Percentiles rank a stretch among this genome's conserved stretches.
Conservation (phyloP, 192 early-diverging fungal species). For the Umbelopsis sp. region DNA sequence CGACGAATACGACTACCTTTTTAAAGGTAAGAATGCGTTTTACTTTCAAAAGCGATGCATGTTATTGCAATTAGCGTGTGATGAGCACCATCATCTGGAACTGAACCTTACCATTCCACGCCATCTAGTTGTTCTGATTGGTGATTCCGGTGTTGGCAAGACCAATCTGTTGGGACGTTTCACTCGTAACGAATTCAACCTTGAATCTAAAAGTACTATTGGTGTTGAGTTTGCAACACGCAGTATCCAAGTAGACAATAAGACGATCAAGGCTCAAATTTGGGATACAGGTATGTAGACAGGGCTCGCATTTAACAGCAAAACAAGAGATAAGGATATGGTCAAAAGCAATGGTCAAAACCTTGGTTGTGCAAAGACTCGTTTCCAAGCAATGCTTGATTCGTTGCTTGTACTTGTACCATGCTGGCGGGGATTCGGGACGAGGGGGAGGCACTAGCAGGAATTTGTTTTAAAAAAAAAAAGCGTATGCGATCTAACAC, state of each 20-base stretch:
- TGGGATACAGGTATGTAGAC: slow-evolving; percentile 90
- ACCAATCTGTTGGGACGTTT: slow-evolving; percentile 97
- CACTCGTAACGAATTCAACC: slow-evolving; percentile 97
- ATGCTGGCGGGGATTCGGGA: too few species aligned
- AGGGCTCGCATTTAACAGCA: neutral
- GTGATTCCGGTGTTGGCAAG: slow-evolving; percentile 70
- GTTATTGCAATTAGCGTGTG: neutral
- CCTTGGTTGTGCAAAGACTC: too few species aligned
- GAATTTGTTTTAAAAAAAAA: too few species aligned
- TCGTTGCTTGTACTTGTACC: too few species aligned
- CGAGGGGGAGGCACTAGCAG: too few species aligned
- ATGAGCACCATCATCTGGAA: neutral
- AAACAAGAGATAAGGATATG: neutral
- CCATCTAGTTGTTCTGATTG: slow-evolving; percentile 67
- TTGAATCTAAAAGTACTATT: slow-evolving; percentile 98
- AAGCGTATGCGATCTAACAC: neutral
- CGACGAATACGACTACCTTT: slow-evolving; percentile 87
- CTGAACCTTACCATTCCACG: neutral
- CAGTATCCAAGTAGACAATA: slow-evolving; percentile 94
- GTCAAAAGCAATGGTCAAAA: too few species aligned
- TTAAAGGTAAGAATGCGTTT: slow-evolving; percentile 63
- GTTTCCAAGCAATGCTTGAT: too few species aligned
- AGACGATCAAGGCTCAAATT: slow-evolving; percentile 99
- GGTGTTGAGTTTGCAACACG: slow-evolving; percentile 98
- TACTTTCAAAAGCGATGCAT: neutral